Evolutionary conservation across 257 asterid species (phyloP).

Genomic region (Knoxia roxburghii): DNA sequence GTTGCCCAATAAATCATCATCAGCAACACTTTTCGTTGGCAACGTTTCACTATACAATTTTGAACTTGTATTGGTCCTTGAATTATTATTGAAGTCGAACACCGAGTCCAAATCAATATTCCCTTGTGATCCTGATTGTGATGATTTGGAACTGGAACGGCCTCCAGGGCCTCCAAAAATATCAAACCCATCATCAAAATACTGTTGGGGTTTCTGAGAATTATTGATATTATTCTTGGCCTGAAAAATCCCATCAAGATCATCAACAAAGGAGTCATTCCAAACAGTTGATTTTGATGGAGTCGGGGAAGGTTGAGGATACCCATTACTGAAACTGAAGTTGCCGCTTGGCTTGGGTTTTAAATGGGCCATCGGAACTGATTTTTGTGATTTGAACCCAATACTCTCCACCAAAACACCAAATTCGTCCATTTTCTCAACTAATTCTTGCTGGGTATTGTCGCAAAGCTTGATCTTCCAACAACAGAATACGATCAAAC

Average conservation of each 20-base stretch:
- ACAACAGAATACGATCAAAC: neutral
- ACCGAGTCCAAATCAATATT: slow-evolving; percentile 53
- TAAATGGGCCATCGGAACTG: slow-evolving; percentile 67
- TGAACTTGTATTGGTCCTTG: slow-evolving; percentile 22
- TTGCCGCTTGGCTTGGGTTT: slow-evolving; percentile 41
- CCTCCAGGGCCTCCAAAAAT: slow-evolving; percentile 48
- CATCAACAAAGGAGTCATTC: slow-evolving; percentile 44
- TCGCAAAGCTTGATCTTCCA: neutral
- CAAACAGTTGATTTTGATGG: slow-evolving; percentile 16
- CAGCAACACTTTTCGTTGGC: slow-evolving; percentile 25
- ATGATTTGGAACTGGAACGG: slow-evolving; percentile 29
- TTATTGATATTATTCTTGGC: slow-evolving; percentile 22
- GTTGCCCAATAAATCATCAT: slow-evolving; percentile 53
- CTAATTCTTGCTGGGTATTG: neutral
- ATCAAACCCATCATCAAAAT: slow-evolving; percentile 35
- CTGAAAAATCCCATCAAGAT: slow-evolving; percentile 63
- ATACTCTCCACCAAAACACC: slow-evolving; percentile 80
- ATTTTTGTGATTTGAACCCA: slow-evolving; percentile 67
- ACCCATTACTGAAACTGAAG: slow-evolving; percentile 17
- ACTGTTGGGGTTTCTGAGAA: slow-evolving; percentile 21
- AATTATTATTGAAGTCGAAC: slow-evolving; percentile 17
- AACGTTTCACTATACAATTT: slow-evolving; percentile 34
- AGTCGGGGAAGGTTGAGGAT: slow-evolving; percentile 25
- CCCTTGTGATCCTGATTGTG: slow-evolving; percentile 19
- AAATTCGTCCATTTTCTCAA: slow-evolving; percentile 58